Conservation (phyloP, 1,284 basidiomycete species). For the Irpex lacteus region DNA sequence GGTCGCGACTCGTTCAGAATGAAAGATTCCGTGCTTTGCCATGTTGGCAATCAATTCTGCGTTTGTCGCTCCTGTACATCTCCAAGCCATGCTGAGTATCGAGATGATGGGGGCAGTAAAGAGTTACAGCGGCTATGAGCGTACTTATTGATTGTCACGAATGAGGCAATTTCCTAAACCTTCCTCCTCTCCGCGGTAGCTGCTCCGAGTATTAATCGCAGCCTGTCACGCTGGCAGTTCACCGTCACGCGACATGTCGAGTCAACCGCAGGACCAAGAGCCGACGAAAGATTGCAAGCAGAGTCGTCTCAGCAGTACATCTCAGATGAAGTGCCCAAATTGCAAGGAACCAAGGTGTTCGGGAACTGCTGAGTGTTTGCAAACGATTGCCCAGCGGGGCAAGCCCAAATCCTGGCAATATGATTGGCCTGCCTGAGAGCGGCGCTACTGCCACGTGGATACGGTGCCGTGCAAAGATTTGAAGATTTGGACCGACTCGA, state of each 20-base stretch:
- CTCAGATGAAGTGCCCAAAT: too few relatives aligned
- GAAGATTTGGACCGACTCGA: background rate
- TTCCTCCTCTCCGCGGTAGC: background rate
- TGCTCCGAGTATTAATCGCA: too few relatives aligned
- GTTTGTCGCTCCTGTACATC: slow-evolving; percentile 68
- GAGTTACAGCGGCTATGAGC: background rate
- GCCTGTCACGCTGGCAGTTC: too few relatives aligned
- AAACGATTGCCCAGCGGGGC: too few relatives aligned
- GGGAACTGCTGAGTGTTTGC: too few relatives aligned
- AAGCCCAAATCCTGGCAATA: background rate
- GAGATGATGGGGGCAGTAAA: background rate
- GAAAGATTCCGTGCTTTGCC: slow-evolving; percentile 50
- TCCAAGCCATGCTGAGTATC: slow-evolving; percentile 69
- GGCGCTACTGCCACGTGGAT: slow-evolving; percentile 6
- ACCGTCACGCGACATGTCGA: too few relatives aligned
- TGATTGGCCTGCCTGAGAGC: slow-evolving; percentile 1
- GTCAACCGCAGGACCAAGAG: too few relatives aligned
- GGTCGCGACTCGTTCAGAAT: slow-evolving; percentile 43
- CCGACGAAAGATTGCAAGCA: too few relatives aligned
- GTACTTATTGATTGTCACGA: background rate
- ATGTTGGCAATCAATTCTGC: slow-evolving; percentile 73
- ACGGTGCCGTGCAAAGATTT: slow-evolving; percentile 2
- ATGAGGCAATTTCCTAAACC: background rate
- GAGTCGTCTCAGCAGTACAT: too few relatives aligned
- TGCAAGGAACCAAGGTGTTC: too few relatives aligned